phyloP scores from a whole-genome alignment of 441 rosid genomes.

The Brassica balearica region DNA sequence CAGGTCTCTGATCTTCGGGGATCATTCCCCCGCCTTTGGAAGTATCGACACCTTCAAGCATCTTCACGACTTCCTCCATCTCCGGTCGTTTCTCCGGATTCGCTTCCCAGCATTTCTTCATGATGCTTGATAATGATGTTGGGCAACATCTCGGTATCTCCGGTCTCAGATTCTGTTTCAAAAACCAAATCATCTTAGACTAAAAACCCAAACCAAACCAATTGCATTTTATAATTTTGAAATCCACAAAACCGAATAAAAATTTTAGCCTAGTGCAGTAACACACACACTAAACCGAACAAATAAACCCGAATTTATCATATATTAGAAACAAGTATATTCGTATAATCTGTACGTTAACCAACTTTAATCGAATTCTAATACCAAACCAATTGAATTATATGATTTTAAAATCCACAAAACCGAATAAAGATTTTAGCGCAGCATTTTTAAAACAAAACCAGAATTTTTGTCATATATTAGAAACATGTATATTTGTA shows the following conservation, averaged over 20 bases:
- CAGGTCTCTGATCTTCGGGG: conserved; percentile 69
- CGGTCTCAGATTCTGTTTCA: conserved; percentile 78
- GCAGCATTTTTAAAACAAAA: no score
- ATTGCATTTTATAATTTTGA: neutral
- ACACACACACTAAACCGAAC: neutral
- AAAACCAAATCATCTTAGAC: neutral
- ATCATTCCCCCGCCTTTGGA: conserved; percentile 99
- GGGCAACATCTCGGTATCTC: conserved; percentile 93
- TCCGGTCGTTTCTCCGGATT: conserved; percentile 85
- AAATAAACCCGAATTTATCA: no score
- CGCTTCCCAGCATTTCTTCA: conserved; percentile 90
- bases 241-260: neutral
- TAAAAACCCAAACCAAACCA: neutral
- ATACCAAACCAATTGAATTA: no score
- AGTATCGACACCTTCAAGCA: conserved; percentile 86
- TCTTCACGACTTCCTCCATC: conserved; percentile 81
- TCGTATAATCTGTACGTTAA: neutral
- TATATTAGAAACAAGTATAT: neutral
- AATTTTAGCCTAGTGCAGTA: no score
- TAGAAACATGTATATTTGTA: no score
- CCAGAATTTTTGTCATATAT: no score
- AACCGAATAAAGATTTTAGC: no score
- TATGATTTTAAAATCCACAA: no score
- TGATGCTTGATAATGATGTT: conserved; percentile 62
- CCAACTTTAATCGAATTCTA: neutral